Evolutionary conservation across 768 basidiomycete species (phyloP).

Genomic region (Podaxis sp.): DNA sequence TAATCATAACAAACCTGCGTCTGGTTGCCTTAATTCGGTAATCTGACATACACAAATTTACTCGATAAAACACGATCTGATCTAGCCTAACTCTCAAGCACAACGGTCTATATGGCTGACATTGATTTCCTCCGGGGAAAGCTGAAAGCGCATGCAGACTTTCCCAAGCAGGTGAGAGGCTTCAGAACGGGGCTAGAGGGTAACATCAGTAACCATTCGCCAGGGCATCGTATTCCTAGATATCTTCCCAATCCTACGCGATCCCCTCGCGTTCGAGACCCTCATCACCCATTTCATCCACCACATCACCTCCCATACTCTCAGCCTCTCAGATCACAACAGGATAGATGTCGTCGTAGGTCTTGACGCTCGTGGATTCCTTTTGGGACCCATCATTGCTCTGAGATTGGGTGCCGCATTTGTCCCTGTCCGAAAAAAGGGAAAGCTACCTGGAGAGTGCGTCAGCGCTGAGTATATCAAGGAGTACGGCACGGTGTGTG

Average conservation of each 20-base stretch:
- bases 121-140: constrained; percentile 66
- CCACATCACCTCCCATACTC: constrained; percentile 79
- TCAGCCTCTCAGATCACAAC: constrained; percentile 54
- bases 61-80: not conserved
- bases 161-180: constrained; percentile 80
- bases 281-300: constrained; percentile 87
- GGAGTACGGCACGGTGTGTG: constrained; percentile 85
- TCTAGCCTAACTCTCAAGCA: not conserved
- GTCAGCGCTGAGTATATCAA: constrained; percentile 78
- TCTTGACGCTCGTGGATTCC: constrained; percentile 94
- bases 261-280: constrained; percentile 86
- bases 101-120: constrained; percentile 62
- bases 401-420: constrained; percentile 90
- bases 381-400: constrained; percentile 91
- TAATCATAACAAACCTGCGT: not conserved
- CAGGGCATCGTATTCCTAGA: constrained; percentile 93
- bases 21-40: not conserved
- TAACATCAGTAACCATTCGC: not conserved
- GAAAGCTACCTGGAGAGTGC: constrained; percentile 91
- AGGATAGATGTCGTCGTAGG: constrained; percentile 94
- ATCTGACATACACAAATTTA: not conserved
- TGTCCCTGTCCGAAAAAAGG: constrained; percentile 91
- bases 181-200: not conserved
- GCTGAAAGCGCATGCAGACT: constrained; percentile 67
- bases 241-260: constrained; percentile 88